These are phyloP conservation scores for Suillus subalutaceus DNA, from an alignment of 768 basidiomycete genomes.

Conservation along the genomic window DNA sequence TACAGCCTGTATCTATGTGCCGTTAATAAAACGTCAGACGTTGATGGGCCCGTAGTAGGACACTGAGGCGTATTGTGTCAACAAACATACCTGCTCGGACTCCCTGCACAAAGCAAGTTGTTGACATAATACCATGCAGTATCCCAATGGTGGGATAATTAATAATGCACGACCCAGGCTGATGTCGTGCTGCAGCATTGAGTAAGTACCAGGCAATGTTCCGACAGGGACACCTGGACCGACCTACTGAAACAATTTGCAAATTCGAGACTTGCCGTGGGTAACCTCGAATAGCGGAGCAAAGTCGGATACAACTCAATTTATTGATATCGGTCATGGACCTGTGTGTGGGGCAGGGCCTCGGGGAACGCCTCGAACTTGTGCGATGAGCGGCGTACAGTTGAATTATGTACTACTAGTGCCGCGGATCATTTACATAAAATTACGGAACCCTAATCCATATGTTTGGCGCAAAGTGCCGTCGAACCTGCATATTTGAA, in stretches of 20 bases:
- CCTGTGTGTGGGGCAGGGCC: slow-evolving; percentile 3
- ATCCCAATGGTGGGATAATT: background rate
- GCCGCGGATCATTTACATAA: slow-evolving; percentile 1
- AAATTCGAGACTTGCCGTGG: background rate
- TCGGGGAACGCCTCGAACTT: background rate
- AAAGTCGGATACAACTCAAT: background rate
- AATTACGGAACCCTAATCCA: background rate
- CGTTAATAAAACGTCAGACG: background rate
- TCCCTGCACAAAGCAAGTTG: background rate
- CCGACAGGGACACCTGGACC: background rate
- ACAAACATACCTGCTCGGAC: background rate
- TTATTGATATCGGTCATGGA: background rate
- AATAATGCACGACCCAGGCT: background rate
- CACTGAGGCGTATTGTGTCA: background rate
- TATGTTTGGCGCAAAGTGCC: background rate
- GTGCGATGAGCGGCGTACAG: slow-evolving; percentile 1
- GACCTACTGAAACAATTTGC: background rate
- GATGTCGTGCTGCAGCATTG: background rate
- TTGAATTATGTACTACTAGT: background rate
- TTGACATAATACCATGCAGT: background rate
- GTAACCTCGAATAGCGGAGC: background rate
- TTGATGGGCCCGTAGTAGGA: background rate
- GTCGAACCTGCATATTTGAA: background rate
- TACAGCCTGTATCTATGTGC: background rate
- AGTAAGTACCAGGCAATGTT: background rate